These are phyloP conservation scores for Phanerochaete carnosa DNA, from an alignment of 768 basidiomycete genomes.

Conservation along the genomic window DNA sequence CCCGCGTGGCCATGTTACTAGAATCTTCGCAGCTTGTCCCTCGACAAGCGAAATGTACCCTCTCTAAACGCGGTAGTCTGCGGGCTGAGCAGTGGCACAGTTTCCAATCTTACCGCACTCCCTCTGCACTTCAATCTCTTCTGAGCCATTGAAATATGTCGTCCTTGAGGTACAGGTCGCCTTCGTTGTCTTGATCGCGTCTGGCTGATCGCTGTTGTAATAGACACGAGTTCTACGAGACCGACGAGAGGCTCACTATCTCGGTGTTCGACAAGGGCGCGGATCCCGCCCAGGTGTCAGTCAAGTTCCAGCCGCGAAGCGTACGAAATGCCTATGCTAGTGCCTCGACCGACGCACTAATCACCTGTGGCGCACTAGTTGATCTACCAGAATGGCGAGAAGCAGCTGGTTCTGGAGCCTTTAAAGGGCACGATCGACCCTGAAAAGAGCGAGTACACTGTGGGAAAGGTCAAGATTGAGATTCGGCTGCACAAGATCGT, in stretches of 20 bases:
- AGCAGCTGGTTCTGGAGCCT: constrained; percentile 69
- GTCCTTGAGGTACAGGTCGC: not conserved
- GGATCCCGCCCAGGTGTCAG: constrained; percentile 56
- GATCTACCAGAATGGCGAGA: constrained; percentile 66
- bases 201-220: not conserved
- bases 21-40: constrained; percentile 1
- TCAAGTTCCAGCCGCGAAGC: constrained; percentile 64
- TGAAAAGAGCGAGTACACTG: constrained; percentile 54
- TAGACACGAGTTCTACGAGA: constrained; percentile 89
- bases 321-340: constrained; percentile 31
- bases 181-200: not conserved
- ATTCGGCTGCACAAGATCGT: constrained; percentile 68
- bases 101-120: not conserved
- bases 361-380: constrained; percentile 36
- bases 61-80: not conserved
- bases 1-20: not conserved
- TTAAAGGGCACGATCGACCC: constrained; percentile 80
- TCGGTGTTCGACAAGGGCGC: constrained; percentile 79
- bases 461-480: constrained; percentile 89
- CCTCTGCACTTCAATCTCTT: not conserved
- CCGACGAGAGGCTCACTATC: constrained; percentile 68
- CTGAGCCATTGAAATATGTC: not conserved
- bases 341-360: constrained; percentile 3
- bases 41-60: not conserved
- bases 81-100: not conserved